Conservation (phyloP, 1,284 basidiomycete genomes). For the Tilletia caries region DNA sequence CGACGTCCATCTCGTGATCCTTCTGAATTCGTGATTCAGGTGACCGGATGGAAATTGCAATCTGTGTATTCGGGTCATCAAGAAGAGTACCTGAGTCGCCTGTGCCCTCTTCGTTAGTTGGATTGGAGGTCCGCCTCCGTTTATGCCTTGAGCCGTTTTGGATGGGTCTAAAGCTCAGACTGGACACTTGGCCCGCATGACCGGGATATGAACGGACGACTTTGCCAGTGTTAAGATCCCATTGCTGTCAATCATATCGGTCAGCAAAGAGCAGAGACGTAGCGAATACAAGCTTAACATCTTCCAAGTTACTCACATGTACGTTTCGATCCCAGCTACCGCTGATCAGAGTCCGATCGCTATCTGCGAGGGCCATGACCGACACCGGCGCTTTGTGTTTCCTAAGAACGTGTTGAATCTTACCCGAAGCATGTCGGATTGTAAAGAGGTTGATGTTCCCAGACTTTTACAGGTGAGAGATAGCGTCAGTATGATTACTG, state of each 20-base stretch:
- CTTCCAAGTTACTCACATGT: conserved; percentile 63
- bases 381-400: conserved; percentile 75
- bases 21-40: too few relatives aligned
- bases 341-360: conserved; percentile 80
- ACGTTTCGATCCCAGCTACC: conserved; percentile 93
- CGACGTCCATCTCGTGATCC: neutral
- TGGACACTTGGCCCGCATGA: conserved; percentile 81
- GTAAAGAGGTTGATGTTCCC: conserved; percentile 72
- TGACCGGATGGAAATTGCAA: neutral
- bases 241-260: too few relatives aligned
- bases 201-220: conserved; percentile 72
- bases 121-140: neutral
- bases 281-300: too few relatives aligned
- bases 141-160: conserved; percentile 3
- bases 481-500: conserved; percentile 65
- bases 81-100: neutral
- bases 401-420: conserved; percentile 68
- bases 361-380: conserved; percentile 72
- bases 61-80: neutral
- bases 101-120: neutral
- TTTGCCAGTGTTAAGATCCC: conserved; percentile 93
- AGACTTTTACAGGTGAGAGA: conserved; percentile 55
- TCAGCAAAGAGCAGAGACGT: too few relatives aligned
- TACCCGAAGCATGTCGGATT: conserved; percentile 84
- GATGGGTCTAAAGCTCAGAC: conserved; percentile 71